Base-by-base conservation (phyloP, 768 basidiomycete genomes). In the Arthromyces matolae region DNA sequence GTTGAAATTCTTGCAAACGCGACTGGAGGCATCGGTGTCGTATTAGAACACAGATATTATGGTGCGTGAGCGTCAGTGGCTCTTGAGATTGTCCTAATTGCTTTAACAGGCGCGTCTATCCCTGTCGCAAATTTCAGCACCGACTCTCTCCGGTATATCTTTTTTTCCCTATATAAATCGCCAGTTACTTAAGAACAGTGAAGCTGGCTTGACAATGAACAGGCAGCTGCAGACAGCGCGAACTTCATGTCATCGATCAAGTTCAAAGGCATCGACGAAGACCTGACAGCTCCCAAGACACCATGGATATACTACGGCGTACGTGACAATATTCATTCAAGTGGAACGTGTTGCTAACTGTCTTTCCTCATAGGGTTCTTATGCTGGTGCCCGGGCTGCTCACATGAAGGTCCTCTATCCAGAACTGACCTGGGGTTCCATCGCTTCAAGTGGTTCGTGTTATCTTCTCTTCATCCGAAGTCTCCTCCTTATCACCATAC, bases 261-360 rank as follows among this genome's bases (percentile, higher is more conserved):
- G 57, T 86, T 94, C 56, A 65, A 74, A 6, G 86, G 81, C 1
- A 79, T 93, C 40, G 66, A 76, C 1, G 83, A 85, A 57, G 78
- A 88, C 58, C 58, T 91, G 54, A 86, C 84, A 14, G 78, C 89
- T 9, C 80, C 86, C 14, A 70, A 68, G 23, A 84, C 84, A 1
- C 88, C 89, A 8, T 93, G 90, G 90, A 91, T 93, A 46, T 93
- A 95, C 63, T 95, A 95, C 58, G 95, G 95, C 12, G 93, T 91
- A 63, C 33, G 80, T 46, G 18, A 23, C 33, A 18, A 10, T 35
- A n/a, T n/a, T 22, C 42, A 27, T 47, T 43, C 14, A 39, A 52
- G 16, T 31, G n/a, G n/a, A n/a, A n/a, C n/a, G n/a, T n/a, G n/a
- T n/a, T n/a, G n/a, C n/a, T n/a, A n/a, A 31, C 23, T 16, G 28